phyloP scores from a whole-genome alignment of 306 rosid genomes.

The Vigna mungo region DNA sequence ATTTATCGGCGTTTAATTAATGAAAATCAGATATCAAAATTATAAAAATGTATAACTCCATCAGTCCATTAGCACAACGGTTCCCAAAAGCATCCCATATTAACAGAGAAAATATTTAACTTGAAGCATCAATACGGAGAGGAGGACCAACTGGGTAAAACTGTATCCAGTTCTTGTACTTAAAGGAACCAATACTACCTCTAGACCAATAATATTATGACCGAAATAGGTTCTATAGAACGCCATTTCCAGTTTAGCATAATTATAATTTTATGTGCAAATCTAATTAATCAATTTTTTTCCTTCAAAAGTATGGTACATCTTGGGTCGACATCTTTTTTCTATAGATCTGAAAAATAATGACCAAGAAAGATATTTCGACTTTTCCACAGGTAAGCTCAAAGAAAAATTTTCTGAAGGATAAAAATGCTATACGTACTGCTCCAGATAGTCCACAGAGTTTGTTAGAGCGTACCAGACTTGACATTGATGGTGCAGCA shows the following conservation, averaged over 20 bases:
- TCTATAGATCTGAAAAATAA: slow-evolving; percentile 1
- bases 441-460: slow-evolving; percentile 20
- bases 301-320: slow-evolving; percentile 9
- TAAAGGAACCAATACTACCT: slow-evolving; percentile 12
- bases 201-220: slow-evolving; percentile 9
- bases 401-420: slow-evolving; percentile 5
- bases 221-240: slow-evolving; percentile 20
- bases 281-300: not conserved
- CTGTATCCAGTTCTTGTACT: slow-evolving; percentile 23
- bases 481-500: slow-evolving; percentile 30
- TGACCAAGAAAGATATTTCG: slow-evolving; percentile 12
- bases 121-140: slow-evolving; percentile 2
- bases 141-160: slow-evolving; percentile 8
- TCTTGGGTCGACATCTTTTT: slow-evolving; percentile 17
- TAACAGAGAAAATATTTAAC: slow-evolving; percentile 4
- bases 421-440: not conserved
- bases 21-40: not conserved
- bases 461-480: slow-evolving; percentile 33
- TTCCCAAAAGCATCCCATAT: not conserved
- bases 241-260: not conserved
- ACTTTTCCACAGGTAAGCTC: slow-evolving; percentile 32
- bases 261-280: not conserved
- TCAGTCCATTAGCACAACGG: not conserved
- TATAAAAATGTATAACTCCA: slow-evolving; percentile 6
- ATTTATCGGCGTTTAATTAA: slow-evolving; percentile 1